These are phyloP conservation scores for Eleusine indica DNA, from an alignment of 176 grass and related monocot species.

Conservation along the genomic window DNA sequence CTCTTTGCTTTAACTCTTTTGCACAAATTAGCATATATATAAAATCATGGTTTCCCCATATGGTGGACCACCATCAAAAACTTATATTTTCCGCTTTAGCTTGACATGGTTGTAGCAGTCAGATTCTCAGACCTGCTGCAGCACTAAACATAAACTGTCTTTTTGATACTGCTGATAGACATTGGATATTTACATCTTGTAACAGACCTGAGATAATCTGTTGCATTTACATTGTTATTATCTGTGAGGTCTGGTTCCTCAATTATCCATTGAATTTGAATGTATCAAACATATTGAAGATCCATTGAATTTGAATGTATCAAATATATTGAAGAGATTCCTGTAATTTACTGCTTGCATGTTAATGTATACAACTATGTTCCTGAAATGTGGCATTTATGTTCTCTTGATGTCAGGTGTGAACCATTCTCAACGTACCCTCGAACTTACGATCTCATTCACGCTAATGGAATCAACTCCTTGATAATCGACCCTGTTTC, in stretches of 20 bases:
- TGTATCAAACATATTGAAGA: not conserved
- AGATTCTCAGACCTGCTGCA: not conserved
- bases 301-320: too few species aligned
- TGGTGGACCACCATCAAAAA: not conserved
- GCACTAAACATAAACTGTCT: not conserved
- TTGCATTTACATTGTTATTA: slow-evolving; percentile 9
- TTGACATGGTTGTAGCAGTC: not conserved
- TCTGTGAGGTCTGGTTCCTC: not conserved
- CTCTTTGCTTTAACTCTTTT: not conserved
- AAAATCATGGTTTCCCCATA: not conserved
- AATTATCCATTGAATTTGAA: not conserved
- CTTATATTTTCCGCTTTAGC: not conserved
- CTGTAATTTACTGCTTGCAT: not conserved
- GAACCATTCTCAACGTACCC: slow-evolving; percentile 96
- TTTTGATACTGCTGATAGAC: slow-evolving; percentile 4
- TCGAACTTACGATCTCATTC: slow-evolving; percentile 94
- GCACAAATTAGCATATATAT: not conserved
- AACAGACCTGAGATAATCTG: slow-evolving; percentile 5
- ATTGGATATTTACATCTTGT: slow-evolving; percentile 3
- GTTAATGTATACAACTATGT: not conserved
- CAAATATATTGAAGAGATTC: not conserved
- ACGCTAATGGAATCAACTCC: slow-evolving; percentile 74
- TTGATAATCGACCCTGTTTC: slow-evolving; percentile 61
- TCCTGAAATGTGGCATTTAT: slow-evolving; percentile 17
- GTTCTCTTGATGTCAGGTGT: slow-evolving; percentile 67